Conservation (phyloP, 2,329 filamentous ascomycete species). For the Scedosporium dehoogii region DNA sequence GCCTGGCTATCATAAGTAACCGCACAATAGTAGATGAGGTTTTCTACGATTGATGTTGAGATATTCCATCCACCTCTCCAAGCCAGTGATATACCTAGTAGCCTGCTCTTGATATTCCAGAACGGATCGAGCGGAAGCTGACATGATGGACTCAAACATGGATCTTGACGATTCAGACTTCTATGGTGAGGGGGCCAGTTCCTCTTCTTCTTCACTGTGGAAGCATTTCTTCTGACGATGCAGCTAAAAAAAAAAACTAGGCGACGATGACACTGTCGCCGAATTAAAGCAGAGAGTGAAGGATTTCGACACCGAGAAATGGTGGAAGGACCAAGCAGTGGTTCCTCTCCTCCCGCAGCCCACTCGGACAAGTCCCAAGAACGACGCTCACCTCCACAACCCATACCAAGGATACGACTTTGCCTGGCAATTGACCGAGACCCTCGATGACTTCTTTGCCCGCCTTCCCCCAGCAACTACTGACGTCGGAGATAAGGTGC, state of each 20-base stretch:
- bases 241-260: conserved; percentile 24
- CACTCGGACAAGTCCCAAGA: conserved; percentile 2
- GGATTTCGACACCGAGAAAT: conserved; percentile 39
- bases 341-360: conserved; percentile 3
- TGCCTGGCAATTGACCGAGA: conserved; percentile 56
- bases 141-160: conserved; percentile 4
- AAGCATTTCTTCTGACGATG: too few relatives aligned
- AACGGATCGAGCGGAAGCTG: background rate
- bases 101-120: background rate
- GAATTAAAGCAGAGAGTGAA: conserved; percentile 38
- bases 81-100: too few relatives aligned
- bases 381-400: conserved; percentile 39
- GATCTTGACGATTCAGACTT: conserved; percentile 14
- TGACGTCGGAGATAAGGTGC: conserved; percentile 28
- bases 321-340: conserved; percentile 30
- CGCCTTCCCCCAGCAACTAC: conserved; percentile 61
- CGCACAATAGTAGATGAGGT: too few relatives aligned
- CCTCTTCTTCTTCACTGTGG: background rate
- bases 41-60: too few relatives aligned
- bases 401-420: conserved; percentile 42
- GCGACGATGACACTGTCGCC: conserved; percentile 39
- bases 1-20: too few relatives aligned
- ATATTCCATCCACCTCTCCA: too few relatives aligned
- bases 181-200: conserved; percentile 10
- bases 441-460: conserved; percentile 52